Evolutionary conservation across 148 eudicot genomes (phyloP).

Genomic region (Salicornia ramosissima): DNA sequence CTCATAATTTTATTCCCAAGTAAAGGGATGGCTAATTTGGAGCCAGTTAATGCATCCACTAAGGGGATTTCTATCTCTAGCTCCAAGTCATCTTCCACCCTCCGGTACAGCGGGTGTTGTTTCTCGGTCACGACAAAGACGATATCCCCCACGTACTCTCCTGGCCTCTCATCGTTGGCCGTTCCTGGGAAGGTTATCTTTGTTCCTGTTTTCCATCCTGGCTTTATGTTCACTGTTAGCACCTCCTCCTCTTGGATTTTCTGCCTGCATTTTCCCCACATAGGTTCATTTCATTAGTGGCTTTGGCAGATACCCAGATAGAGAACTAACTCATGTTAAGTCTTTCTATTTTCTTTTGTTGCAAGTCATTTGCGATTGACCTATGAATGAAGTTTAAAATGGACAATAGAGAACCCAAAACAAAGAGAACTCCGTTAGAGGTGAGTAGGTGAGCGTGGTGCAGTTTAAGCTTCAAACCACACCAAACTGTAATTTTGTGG

Average conservation of each 20-base stretch:
- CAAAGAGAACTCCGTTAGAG: too few species aligned
- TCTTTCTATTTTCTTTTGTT: too few species aligned
- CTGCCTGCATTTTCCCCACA: slow-evolving; percentile 27
- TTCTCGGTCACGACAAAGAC: slow-evolving; percentile 42
- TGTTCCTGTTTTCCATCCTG: slow-evolving; percentile 68
- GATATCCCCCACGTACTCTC: slow-evolving; percentile 36
- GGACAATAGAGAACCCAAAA: too few species aligned
- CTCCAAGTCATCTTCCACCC: slow-evolving; percentile 50
- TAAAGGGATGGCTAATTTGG: slow-evolving; percentile 39
- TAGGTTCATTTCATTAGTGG: too few species aligned
- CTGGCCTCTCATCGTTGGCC: slow-evolving; percentile 27
- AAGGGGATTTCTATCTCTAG: slow-evolving; percentile 40
- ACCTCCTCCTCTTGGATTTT: slow-evolving; percentile 40
- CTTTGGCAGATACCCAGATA: too few species aligned
- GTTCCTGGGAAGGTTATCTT: slow-evolving; percentile 50
- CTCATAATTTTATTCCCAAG: slow-evolving; percentile 33
- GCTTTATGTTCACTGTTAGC: slow-evolving; percentile 48
- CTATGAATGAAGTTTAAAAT: background rate
- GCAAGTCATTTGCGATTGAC: background rate
- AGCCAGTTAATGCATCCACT: slow-evolving; percentile 47
- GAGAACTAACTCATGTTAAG: too few species aligned
- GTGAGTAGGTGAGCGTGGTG: too few species aligned
- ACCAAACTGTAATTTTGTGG: too few species aligned
- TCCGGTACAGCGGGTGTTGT: slow-evolving; percentile 34
- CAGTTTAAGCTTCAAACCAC: too few species aligned